phyloP scores from a whole-genome alignment of 2,329 filamentous ascomycete genomes.

The Cladosporium sphaerospermum region DNA sequence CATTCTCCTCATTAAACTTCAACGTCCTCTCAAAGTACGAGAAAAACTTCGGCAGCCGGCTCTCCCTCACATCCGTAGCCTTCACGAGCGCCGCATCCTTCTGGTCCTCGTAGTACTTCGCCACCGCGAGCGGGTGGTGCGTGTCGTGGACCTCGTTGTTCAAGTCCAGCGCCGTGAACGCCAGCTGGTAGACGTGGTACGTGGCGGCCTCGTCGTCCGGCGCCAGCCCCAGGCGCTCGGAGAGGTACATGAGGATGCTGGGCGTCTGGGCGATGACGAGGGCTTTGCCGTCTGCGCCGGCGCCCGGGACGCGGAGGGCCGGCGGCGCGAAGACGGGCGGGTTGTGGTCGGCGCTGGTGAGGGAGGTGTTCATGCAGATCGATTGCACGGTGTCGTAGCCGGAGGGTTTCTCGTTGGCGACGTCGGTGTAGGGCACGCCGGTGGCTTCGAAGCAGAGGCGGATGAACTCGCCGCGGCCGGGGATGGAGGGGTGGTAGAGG shows the following conservation, averaged over 20 bases:
- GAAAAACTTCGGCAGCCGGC: slow-evolving; percentile 65
- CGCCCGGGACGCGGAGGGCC: slow-evolving; percentile 49
- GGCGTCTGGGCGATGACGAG: slow-evolving; percentile 63
- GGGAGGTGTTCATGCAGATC: slow-evolving; percentile 33
- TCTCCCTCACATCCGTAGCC: slow-evolving; percentile 52
- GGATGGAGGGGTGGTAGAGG: slow-evolving; percentile 65
- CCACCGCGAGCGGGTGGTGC: slow-evolving; percentile 61
- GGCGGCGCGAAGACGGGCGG: slow-evolving; percentile 63
- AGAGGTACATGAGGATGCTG: slow-evolving; percentile 68
- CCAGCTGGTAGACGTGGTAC: slow-evolving; percentile 57
- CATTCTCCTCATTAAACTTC: slow-evolving; percentile 49
- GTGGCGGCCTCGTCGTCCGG: slow-evolving; percentile 43
- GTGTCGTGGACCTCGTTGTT: slow-evolving; percentile 68
- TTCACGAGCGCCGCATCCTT: slow-evolving; percentile 58
- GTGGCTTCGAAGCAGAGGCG: slow-evolving; percentile 67
- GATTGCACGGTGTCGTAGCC: slow-evolving; percentile 48
- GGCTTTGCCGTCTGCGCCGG: slow-evolving; percentile 46
- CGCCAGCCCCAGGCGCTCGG: slow-evolving; percentile 52
- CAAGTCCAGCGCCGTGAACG: slow-evolving; percentile 65
- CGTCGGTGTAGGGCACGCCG: slow-evolving; percentile 58
- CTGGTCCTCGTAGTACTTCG: slow-evolving; percentile 67
- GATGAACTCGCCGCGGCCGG: slow-evolving; percentile 68
- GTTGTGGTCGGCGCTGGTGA: slow-evolving; percentile 46
- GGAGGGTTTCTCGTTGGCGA: slow-evolving; percentile 43
- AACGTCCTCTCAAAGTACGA: slow-evolving; percentile 64